These are phyloP conservation scores for Erythrophleum ivorense DNA, from an alignment of 331 rosid genomes.

Conservation along the genomic window DNA sequence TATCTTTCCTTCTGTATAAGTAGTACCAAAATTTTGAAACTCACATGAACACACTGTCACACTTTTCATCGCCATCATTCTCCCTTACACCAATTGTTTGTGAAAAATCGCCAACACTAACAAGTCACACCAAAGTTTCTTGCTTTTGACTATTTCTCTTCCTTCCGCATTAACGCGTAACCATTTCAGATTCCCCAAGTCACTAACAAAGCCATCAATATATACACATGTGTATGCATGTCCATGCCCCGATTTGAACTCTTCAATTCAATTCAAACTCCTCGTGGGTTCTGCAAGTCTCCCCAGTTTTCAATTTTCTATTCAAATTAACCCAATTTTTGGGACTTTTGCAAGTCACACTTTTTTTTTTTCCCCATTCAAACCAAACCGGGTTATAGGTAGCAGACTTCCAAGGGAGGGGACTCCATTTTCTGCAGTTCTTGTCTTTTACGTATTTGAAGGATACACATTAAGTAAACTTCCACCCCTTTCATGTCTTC, in stretches of 20 bases:
- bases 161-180: neutral
- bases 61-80: neutral
- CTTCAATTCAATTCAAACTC: constrained; percentile 41
- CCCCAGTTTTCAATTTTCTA: neutral
- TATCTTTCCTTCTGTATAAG: too few species aligned
- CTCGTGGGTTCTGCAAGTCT: constrained; percentile 46
- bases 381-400: constrained; percentile 24
- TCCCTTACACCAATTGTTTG: neutral
- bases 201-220: neutral
- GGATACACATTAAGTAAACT: constrained; percentile 21
- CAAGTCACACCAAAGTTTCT: neutral
- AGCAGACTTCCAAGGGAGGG: constrained; percentile 24
- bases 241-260: constrained; percentile 10
- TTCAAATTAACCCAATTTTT: constrained; percentile 38
- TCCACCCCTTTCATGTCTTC: neutral
- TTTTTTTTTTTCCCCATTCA: constrained; percentile 39
- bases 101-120: neutral
- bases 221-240: neutral
- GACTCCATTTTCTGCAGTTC: constrained; percentile 39
- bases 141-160: constrained; percentile 10
- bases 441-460: constrained; percentile 43
- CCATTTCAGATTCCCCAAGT: neutral
- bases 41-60: neutral
- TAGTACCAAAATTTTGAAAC: neutral
- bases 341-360: constrained; percentile 28